Evolutionary conservation across 768 basidiomycete genomes (phyloP).

Genomic region (Hemileccinum rubropunctum): DNA sequence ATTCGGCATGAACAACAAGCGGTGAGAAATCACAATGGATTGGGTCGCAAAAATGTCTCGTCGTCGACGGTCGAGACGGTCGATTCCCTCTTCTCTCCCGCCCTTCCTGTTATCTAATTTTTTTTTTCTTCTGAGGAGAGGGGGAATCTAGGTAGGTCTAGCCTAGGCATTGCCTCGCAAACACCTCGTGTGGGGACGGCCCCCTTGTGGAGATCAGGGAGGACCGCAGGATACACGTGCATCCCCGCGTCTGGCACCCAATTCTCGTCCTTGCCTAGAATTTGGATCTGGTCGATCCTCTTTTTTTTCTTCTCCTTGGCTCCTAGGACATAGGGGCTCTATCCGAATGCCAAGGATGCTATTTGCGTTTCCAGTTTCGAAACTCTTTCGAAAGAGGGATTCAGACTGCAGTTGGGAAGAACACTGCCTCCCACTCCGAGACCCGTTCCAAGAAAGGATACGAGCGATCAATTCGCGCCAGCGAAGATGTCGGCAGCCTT

Average conservation of each 20-base stretch:
- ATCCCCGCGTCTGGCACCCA: neutral
- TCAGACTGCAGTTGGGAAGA: conserved; percentile 3
- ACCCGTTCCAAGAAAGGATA: neutral
- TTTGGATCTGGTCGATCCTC: too few species aligned
- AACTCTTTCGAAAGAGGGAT: neutral
- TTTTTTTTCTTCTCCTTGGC: too few species aligned
- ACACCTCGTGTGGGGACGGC: conserved; percentile 14
- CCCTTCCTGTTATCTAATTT: too few species aligned
- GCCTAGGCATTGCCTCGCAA: conserved; percentile 17
- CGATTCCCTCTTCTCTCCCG: too few species aligned
- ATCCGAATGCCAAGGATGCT: neutral
- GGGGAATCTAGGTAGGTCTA: neutral
- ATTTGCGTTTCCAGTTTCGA: neutral
- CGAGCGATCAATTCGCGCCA: conserved; percentile 3
- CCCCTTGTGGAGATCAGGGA: conserved; percentile 1
- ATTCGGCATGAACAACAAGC: conserved; percentile 5
- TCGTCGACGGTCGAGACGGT: too few species aligned
- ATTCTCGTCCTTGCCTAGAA: too few species aligned
- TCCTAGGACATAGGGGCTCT: too few species aligned
- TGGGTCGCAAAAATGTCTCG: too few species aligned
- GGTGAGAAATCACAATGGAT: neutral
- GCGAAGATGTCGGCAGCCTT: conserved; percentile 1
- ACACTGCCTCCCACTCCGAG: neutral
- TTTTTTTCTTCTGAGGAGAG: too few species aligned
- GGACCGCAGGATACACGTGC: neutral